Evolutionary conservation across 1,284 basidiomycete genomes (phyloP).

Genomic region (Chiua sp.): DNA sequence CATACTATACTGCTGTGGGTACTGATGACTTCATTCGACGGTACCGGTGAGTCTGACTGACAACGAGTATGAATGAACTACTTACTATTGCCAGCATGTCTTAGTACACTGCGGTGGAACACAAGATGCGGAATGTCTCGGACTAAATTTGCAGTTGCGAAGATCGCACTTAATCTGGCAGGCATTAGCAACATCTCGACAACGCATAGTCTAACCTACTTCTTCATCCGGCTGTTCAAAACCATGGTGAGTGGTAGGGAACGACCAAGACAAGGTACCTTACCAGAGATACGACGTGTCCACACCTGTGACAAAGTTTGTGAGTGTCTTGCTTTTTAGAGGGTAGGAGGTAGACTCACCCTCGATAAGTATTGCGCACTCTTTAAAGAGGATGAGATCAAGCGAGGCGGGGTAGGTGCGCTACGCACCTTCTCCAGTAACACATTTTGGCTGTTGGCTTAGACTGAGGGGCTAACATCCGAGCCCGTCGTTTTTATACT

Average conservation of each 20-base stretch:
- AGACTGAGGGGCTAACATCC: conserved; percentile 19
- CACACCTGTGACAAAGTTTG: conserved; percentile 50
- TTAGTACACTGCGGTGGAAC: conserved; percentile 54
- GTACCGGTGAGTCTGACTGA: conserved; percentile 14
- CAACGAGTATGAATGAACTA: conserved; percentile 8
- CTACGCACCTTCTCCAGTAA: conserved; percentile 46
- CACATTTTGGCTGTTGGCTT: conserved; percentile 44
- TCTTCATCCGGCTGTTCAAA: conserved; percentile 63
- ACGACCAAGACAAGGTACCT: conserved; percentile 25
- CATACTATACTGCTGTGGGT: conserved; percentile 68
- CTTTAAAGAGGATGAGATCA: conserved; percentile 34
- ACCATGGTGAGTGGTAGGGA: conserved; percentile 10
- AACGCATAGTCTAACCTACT: conserved; percentile 39
- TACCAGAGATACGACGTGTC: conserved; percentile 61
- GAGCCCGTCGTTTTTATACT: conserved; percentile 34
- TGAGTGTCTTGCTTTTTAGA: not conserved
- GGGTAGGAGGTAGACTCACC: conserved; percentile 36
- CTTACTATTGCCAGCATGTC: conserved; percentile 78
- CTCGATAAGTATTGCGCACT: conserved; percentile 56
- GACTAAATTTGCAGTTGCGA: conserved; percentile 68
- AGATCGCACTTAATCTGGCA: conserved; percentile 66
- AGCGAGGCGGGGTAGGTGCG: not conserved
- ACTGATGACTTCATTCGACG: conserved; percentile 55
- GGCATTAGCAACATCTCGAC: conserved; percentile 14
- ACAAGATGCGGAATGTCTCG: conserved; percentile 58